A percentile compares a stretch with the other conserved stretches of the same genome.
phyloP scores from a whole-genome alignment of 371 early-diverging fungal genomes.

The Apophysomyces ossiformis region DNA sequence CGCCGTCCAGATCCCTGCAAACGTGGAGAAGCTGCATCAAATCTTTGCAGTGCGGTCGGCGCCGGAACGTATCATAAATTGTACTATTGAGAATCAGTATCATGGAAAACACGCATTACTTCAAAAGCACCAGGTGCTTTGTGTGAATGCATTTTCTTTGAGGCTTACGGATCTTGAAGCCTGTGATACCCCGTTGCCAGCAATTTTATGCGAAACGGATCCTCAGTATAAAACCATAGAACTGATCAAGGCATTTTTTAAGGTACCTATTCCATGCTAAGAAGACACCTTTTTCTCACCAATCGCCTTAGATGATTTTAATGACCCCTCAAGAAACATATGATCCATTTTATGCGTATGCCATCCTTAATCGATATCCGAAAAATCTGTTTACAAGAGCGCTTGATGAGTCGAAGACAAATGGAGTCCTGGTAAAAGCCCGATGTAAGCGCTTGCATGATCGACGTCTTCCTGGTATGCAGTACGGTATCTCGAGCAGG shows the following conservation, averaged over 20 bases:
- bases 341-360: constrained; percentile 49
- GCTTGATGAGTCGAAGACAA: constrained; percentile 19
- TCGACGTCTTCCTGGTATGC: constrained; percentile 57
- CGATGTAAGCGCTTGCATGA: constrained; percentile 24
- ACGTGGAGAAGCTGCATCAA: not conserved
- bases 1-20: not conserved
- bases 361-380: constrained; percentile 40
- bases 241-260: constrained; percentile 32
- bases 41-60: not conserved
- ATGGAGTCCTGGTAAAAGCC: constrained; percentile 33
- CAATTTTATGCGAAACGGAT: constrained; percentile 9
- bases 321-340: constrained; percentile 57
- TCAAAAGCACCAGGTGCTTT: constrained; percentile 29
- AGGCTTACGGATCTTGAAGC: constrained; percentile 12
- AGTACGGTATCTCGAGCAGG: constrained; percentile 43
- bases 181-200: constrained; percentile 5
- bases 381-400: constrained; percentile 19
- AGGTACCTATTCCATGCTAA: constrained; percentile 25
- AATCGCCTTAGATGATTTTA: constrained; percentile 50
- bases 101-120: constrained; percentile 23
- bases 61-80: not conserved
- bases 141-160: constrained; percentile 12
- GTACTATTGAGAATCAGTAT: constrained; percentile 32
- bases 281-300: not conserved
- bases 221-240: constrained; percentile 14